Conservation (phyloP, 106 monocot genomes). For the Dioscorea alata region DNA sequence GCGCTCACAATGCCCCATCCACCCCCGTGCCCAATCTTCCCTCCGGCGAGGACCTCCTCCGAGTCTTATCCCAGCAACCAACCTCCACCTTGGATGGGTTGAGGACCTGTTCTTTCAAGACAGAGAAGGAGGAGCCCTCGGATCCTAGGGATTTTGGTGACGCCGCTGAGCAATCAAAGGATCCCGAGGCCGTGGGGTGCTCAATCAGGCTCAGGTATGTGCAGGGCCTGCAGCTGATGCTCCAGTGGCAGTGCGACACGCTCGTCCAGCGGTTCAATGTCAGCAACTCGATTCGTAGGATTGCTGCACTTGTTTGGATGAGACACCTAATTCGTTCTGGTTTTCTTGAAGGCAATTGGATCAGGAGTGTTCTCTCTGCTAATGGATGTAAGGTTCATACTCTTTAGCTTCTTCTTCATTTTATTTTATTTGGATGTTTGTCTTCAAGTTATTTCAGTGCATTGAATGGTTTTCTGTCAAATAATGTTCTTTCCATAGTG, state of each 20-base stretch:
- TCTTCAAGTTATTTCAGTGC: background rate
- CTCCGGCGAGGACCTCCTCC: constrained; percentile 12
- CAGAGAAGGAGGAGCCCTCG: background rate
- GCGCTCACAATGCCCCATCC: constrained; percentile 4
- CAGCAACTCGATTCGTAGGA: constrained; percentile 41
- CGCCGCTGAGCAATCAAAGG: background rate
- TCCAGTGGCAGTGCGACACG: constrained; percentile 71
- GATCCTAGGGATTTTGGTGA: constrained; percentile 27
- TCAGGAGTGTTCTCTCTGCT: constrained; percentile 3
- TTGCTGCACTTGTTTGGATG: constrained; percentile 53
- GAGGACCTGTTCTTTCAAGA: background rate
- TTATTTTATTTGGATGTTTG: background rate
- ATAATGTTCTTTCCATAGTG: background rate
- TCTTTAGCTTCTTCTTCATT: background rate
- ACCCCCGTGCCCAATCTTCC: background rate
- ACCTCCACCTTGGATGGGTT: background rate
- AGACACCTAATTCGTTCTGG: constrained; percentile 29
- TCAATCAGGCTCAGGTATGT: constrained; percentile 46
- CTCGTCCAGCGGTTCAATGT: constrained; percentile 57
- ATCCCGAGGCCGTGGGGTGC: constrained; percentile 16
- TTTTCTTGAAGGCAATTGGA: constrained; percentile 54
- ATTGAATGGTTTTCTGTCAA: background rate
- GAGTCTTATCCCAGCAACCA: background rate
- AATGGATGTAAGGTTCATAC: background rate
- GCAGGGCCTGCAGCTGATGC: constrained; percentile 78